Evolutionary conservation across 108 stramenopile genomes (phyloP).

Genomic region (Cyclotella cryptica): DNA sequence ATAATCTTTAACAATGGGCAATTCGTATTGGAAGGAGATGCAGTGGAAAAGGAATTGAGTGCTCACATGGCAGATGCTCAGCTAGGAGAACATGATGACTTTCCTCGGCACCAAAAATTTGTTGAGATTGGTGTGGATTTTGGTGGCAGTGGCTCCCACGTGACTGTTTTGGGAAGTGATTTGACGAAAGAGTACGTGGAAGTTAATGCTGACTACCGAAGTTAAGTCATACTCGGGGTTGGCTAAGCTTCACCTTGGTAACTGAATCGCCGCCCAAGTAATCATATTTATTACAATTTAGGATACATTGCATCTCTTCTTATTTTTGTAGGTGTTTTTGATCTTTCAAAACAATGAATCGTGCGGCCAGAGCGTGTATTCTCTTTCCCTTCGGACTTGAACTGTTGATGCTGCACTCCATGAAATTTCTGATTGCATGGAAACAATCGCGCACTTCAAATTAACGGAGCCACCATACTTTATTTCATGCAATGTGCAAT

Average conservation of each 20-base stretch:
- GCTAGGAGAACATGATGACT: slow-evolving; percentile 76
- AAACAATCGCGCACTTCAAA: too few relatives aligned
- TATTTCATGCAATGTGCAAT: background rate
- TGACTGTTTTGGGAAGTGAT: slow-evolving; percentile 91
- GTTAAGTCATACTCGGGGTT: slow-evolving; percentile 47
- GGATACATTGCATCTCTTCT: too few relatives aligned
- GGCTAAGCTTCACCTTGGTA: background rate
- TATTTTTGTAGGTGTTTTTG: too few relatives aligned
- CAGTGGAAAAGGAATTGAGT: slow-evolving; percentile 88
- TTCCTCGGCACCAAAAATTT: slow-evolving; percentile 90
- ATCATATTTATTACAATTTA: too few relatives aligned
- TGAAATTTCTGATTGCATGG: too few relatives aligned
- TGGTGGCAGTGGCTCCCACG: slow-evolving; percentile 57
- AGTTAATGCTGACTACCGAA: slow-evolving; percentile 98
- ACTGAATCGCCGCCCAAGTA: too few relatives aligned
- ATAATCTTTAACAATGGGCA: slow-evolving; percentile 90
- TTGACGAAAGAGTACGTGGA: slow-evolving; percentile 95
- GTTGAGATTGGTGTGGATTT: slow-evolving; percentile 92
- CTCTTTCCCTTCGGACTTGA: too few relatives aligned
- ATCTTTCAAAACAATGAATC: too few relatives aligned
- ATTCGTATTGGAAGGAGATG: slow-evolving; percentile 93
- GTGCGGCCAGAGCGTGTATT: too few relatives aligned
- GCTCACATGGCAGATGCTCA: slow-evolving; percentile 91
- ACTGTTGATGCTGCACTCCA: too few relatives aligned
- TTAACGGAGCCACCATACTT: too few relatives aligned